A percentile compares a stretch with the other conserved stretches of the same genome.
Conservation (phyloP, 164 flowering plant species). For the Santalum album region DNA sequence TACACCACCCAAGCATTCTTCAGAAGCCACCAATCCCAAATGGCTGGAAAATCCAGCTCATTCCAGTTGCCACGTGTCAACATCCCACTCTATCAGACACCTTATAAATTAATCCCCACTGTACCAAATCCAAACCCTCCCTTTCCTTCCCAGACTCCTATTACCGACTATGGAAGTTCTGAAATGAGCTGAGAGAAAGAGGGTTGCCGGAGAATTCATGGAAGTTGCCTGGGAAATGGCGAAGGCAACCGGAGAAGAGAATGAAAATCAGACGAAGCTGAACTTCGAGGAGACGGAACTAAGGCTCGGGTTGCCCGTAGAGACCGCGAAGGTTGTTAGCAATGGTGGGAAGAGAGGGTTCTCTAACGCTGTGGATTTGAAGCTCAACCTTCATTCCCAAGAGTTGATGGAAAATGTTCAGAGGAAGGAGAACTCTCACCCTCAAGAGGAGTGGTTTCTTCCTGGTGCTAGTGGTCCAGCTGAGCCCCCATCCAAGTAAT, state of each 20-base stretch:
- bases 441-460: conserved; percentile 23
- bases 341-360: conserved; percentile 45
- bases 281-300: conserved; percentile 58
- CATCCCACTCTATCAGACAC: neutral
- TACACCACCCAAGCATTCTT: no score
- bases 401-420: conserved; percentile 4
- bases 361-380: conserved; percentile 60
- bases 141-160: neutral
- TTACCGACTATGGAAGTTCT: neutral
- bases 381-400: conserved; percentile 52
- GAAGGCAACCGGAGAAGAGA: conserved; percentile 13
- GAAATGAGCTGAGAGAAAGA: conserved; percentile 5
- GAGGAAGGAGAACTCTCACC: conserved; percentile 10
- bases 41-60: conserved; percentile 15
- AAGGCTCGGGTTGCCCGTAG: conserved; percentile 58
- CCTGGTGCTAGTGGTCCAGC: conserved; percentile 28
- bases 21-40: conserved; percentile 21
- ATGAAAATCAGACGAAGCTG: conserved; percentile 9
- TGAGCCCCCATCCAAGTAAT: conserved; percentile 58
- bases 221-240: conserved; percentile 23
- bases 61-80: conserved; percentile 24
- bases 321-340: conserved; percentile 10
- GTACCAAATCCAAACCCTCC: conserved; percentile 14
- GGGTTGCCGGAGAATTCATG: conserved; percentile 11
- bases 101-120: conserved; percentile 14